Conservation (phyloP, 257 asterid genomes). For the Solanum megistacrolobum region DNA sequence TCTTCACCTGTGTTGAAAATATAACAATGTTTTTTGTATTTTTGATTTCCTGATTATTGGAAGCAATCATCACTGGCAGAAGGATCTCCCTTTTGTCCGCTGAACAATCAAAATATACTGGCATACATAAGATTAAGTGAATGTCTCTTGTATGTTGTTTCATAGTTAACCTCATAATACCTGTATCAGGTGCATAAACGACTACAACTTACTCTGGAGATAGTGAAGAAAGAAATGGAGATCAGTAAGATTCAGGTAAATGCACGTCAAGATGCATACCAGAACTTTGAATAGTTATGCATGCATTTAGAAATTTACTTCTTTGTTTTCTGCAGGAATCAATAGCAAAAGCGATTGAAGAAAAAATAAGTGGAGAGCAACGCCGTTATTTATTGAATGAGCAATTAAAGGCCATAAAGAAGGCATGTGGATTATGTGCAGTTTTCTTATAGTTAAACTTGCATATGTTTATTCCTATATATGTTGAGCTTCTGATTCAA, state of each 20-base stretch:
- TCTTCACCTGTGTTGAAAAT: not conserved
- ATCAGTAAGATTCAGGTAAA: constrained; percentile 90
- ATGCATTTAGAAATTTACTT: not conserved
- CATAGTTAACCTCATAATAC: not conserved
- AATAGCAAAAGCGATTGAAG: constrained; percentile 97
- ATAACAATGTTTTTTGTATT: not conserved
- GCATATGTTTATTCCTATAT: not conserved
- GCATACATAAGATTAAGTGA: not conserved
- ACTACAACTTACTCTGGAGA: constrained; percentile 70
- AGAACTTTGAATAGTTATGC: not conserved
- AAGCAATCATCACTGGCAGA: not conserved
- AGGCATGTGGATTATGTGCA: constrained; percentile 31
- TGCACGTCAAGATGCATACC: not conserved
- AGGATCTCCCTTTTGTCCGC: not conserved
- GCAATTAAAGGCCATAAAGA: constrained; percentile 97
- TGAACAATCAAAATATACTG: not conserved
- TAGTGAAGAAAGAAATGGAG: constrained; percentile 99
- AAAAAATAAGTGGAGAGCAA: constrained; percentile 97
- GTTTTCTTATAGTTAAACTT: not conserved
- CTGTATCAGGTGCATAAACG: constrained; percentile 67
- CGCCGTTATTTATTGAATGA: constrained; percentile 88
- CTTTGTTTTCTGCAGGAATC: constrained; percentile 57
- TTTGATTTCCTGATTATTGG: not conserved
- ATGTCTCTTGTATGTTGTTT: not conserved
- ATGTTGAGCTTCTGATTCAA: not conserved